Conservation (phyloP, 352 stramenopile species). For the Hyaloperonospora brassicae region DNA sequence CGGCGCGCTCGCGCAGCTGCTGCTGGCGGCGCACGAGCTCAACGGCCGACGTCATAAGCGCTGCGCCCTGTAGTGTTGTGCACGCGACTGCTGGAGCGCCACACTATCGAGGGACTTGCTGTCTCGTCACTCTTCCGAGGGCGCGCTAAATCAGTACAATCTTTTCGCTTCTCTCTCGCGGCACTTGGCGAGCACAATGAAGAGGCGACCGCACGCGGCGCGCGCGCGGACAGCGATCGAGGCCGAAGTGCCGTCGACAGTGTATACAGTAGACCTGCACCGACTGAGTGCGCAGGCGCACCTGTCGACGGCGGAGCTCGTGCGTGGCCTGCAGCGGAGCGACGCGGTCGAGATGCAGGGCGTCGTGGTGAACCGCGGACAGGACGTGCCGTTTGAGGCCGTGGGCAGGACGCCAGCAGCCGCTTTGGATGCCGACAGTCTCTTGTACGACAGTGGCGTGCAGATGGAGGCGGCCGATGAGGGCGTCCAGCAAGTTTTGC, state of each 20-base stretch:
- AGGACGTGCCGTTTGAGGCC: constrained; percentile 72
- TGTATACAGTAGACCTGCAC: constrained; percentile 62
- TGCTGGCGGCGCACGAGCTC: constrained; percentile 44
- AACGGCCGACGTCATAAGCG: constrained; percentile 16
- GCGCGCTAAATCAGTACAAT: background rate
- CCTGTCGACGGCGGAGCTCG: constrained; percentile 60
- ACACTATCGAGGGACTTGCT: background rate
- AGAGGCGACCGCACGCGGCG: too few species aligned
- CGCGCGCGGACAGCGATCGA: constrained; percentile 47
- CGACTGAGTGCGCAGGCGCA: constrained; percentile 55
- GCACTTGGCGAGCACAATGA: too few species aligned
- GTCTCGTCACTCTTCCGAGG: background rate
- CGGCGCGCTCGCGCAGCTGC: constrained; percentile 22
- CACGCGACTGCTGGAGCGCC: background rate
- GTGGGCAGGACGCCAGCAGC: constrained; percentile 47
- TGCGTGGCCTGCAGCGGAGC: constrained; percentile 63
- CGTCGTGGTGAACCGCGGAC: constrained; percentile 65
- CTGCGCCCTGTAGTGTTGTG: too few species aligned
- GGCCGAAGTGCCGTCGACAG: constrained; percentile 71
- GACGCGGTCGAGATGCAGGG: constrained; percentile 77
- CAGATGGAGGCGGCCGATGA: background rate
- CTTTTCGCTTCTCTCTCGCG: too few species aligned
- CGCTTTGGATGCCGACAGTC: constrained; percentile 8
- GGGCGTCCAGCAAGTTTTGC: constrained; percentile 61
- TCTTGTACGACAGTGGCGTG: background rate